A percentile compares a stretch with the other conserved stretches of the same genome.
Conservation (phyloP, 768 basidiomycete species). For the Russula emetica region DNA sequence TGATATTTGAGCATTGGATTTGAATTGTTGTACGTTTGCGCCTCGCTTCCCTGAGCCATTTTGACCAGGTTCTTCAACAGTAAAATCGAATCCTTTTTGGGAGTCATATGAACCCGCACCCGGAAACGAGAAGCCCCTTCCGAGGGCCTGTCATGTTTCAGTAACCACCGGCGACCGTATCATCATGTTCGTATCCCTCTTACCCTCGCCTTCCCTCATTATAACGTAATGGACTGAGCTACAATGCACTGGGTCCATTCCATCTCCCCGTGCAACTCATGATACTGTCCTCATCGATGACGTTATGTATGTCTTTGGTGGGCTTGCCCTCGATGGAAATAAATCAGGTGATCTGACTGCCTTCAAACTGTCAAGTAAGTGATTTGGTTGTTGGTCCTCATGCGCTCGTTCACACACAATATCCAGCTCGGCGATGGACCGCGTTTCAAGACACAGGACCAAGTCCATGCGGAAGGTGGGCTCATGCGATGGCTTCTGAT, state of each 20-base stretch:
- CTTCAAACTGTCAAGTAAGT: conserved; percentile 94
- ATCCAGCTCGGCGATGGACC: conserved; percentile 91
- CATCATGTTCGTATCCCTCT: no score
- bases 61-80: conserved; percentile 38
- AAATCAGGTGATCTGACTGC: conserved; percentile 91
- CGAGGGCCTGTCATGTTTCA: conserved; percentile 80
- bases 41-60: conserved; percentile 26
- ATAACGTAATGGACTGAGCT: conserved; percentile 72
- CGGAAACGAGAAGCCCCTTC: conserved; percentile 61
- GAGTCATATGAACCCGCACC: conserved; percentile 62
- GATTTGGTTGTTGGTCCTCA: neutral
- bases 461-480: conserved; percentile 83
- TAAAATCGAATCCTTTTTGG: conserved; percentile 79
- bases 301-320: conserved; percentile 96
- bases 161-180: no score
- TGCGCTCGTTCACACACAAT: conserved; percentile 29
- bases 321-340: conserved; percentile 92
- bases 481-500: conserved; percentile 94
- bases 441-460: conserved; percentile 99
- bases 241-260: conserved; percentile 94
- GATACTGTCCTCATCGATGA: conserved; percentile 95
- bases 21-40: conserved; percentile 73
- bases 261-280: conserved; percentile 91
- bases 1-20: conserved; percentile 93
- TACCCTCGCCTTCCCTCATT: no score